A percentile compares a stretch with the other conserved stretches of the same genome.
phyloP scores from a whole-genome alignment of 2,329 filamentous ascomycete genomes.

The Aureobasidium sp. region DNA sequence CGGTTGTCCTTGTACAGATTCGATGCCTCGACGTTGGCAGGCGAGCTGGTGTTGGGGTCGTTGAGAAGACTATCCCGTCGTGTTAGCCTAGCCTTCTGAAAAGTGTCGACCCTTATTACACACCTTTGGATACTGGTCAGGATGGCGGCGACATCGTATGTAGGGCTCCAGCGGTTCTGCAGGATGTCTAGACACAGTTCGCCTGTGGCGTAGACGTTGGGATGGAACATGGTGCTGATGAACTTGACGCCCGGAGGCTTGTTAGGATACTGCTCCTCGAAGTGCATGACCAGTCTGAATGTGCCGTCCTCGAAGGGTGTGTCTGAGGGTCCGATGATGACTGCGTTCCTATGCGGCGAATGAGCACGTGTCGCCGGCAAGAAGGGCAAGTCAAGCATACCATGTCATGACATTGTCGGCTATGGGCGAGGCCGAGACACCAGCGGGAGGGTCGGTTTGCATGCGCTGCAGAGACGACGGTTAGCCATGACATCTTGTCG shows the following conservation, averaged over 20 bases:
- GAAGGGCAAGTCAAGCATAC: constrained; percentile 41
- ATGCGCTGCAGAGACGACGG: constrained; percentile 59
- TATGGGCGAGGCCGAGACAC: constrained; percentile 91
- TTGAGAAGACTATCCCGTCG: constrained; percentile 65
- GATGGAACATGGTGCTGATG: constrained; percentile 98
- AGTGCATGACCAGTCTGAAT: constrained; percentile 96
- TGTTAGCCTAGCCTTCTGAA: neutral
- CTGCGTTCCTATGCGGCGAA: constrained; percentile 67
- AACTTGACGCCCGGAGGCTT: constrained; percentile 98
- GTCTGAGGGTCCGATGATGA: constrained; percentile 94
- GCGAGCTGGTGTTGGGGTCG: constrained; percentile 96
- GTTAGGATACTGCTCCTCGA: constrained; percentile 97
- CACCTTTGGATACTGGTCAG: constrained; percentile 97
- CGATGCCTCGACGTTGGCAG: constrained; percentile 94
- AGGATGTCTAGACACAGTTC: constrained; percentile 95
- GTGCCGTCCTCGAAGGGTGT: constrained; percentile 98
- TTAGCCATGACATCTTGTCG: neutral
- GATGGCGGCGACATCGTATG: constrained; percentile 95
- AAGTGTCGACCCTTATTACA: constrained; percentile 8
- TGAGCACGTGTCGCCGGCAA: constrained; percentile 12
- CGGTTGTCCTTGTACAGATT: constrained; percentile 98
- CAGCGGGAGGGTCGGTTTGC: constrained; percentile 96
- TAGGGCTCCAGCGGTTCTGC: constrained; percentile 97
- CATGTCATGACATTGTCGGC: constrained; percentile 97
- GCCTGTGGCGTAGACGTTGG: constrained; percentile 94